Conservation (phyloP, 2,329 filamentous ascomycete species). For the Stenocarpella maydis region DNA sequence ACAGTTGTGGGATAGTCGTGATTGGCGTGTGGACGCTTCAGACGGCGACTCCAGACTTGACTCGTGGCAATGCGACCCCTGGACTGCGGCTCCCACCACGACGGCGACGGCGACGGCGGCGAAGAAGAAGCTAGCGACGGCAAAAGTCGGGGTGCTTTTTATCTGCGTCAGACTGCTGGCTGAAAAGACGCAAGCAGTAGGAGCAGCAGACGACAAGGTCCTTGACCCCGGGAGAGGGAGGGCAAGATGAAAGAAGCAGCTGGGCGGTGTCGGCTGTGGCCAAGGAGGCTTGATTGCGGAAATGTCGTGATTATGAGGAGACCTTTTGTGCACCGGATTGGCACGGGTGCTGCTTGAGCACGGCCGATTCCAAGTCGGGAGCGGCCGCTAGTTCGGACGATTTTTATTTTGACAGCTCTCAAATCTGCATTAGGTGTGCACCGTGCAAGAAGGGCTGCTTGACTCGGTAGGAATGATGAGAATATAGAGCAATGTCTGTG, state of each 20-base stretch:
- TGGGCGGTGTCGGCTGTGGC: constrained; percentile 21
- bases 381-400: constrained; percentile 2
- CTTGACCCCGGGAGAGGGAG: background rate
- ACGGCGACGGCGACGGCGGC: background rate
- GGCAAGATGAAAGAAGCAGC: background rate
- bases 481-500: background rate
- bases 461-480: no score
- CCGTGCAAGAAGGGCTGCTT: background rate
- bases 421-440: background rate
- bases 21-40: background rate
- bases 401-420: constrained; percentile 9
- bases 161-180: background rate
- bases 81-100: constrained; percentile 3
- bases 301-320: constrained; percentile 30
- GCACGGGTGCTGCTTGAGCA: constrained; percentile 3
- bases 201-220: background rate
- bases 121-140: no score
- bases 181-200: background rate
- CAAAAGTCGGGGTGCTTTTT: background rate
- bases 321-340: constrained; percentile 1
- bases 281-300: background rate
- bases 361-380: constrained; percentile 18
- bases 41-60: constrained; percentile 8
- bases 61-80: background rate
- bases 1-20: background rate